phyloP scores from a whole-genome alignment of 1,284 basidiomycete genomes.

The Apiotrichum veenhuisii region DNA sequence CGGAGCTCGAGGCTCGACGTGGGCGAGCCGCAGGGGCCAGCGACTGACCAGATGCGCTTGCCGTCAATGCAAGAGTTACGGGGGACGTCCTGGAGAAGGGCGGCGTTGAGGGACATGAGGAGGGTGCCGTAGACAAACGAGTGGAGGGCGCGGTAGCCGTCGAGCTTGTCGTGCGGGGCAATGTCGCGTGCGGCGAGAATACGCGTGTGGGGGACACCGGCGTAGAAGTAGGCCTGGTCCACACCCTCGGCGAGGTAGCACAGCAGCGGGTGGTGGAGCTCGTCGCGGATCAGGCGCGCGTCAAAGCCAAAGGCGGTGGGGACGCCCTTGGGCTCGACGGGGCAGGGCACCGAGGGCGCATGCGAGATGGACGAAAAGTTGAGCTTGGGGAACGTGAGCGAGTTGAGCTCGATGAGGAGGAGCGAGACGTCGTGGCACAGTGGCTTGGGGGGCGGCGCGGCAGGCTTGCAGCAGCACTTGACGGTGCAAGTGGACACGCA shows the following conservation, averaged over 20 bases:
- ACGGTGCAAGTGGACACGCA: not conserved
- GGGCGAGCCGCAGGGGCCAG: slow-evolving; percentile 3
- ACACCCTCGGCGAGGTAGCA: slow-evolving; percentile 21
- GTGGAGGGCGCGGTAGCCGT: slow-evolving; percentile 20
- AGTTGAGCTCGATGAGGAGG: slow-evolving; percentile 14
- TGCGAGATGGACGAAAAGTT: slow-evolving; percentile 10
- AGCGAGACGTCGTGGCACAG: slow-evolving; percentile 16
- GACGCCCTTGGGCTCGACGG: slow-evolving; percentile 7
- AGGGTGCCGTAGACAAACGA: slow-evolving; percentile 13
- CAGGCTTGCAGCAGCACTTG: not conserved
- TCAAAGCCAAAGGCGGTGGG: slow-evolving; percentile 10
- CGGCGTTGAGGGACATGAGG: slow-evolving; percentile 14
- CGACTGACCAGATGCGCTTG: slow-evolving; percentile 14
- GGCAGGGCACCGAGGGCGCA: slow-evolving; percentile 9
- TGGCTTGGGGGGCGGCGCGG: not conserved
- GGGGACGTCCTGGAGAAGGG: slow-evolving; percentile 15
- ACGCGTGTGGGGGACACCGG: slow-evolving; percentile 7
- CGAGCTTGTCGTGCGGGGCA: slow-evolving; percentile 12
- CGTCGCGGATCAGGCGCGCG: slow-evolving; percentile 16
- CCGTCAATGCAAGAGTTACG: slow-evolving; percentile 15
- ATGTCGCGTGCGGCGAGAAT: slow-evolving; percentile 11
- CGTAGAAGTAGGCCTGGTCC: slow-evolving; percentile 2
- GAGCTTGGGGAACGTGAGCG: slow-evolving; percentile 9
- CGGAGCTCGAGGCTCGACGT: slow-evolving; percentile 9
- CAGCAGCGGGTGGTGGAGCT: slow-evolving; percentile 19